Base-by-base conservation (phyloP, 2,329 filamentous ascomycete genomes). In the Fusarium nygamai region DNA sequence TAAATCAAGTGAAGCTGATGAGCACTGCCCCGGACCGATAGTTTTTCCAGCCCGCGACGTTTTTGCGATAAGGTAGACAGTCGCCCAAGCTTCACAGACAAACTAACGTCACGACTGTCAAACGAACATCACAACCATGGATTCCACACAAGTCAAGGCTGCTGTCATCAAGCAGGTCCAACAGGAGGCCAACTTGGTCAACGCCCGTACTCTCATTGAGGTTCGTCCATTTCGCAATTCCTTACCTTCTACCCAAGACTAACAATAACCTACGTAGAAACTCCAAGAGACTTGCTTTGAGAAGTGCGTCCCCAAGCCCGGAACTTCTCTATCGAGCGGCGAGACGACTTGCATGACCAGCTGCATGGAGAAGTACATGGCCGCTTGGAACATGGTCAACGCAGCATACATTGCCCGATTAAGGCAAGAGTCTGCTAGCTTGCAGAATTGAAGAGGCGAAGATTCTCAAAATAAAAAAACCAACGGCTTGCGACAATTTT, bases 281-380 rank as follows among this genome's bases (percentile, higher is more conserved):
- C 88, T 95, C 83, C 94, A 95, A 84, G 89, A 93, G 78, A 91
- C 92, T 84, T 96, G 93, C 86, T 96, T 94, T 85, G 90, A 93
- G 53, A 91, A 91, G 82, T 96, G 93, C 83, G 85, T 95, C 22
- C 87, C 92, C 57, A 91, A 92, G 79, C 92, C 93, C 61, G 91
- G 92, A 66, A 82, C 87, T 57, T 90, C 89, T 61, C 84, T 95
- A 64, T 92, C 91, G 57, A 89, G 87, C 83, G 83, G 88, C 83
- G 93, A 96, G 82, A 86, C 90, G 80, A 86, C 88, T 29, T 96
- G 93, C 85, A 88, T 93, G 80, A 93, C 89, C 27, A 87, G 88
- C 69, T 96, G 93, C 86, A 93, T 95, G 90, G 93, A 95, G 79
- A 95, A 95, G 84, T 96, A 95, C 87, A 94, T 95, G 87, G 85